Evolutionary conservation across 495 filamentous ascomycete species (phyloP).

Genomic region (Poronia punctata): DNA sequence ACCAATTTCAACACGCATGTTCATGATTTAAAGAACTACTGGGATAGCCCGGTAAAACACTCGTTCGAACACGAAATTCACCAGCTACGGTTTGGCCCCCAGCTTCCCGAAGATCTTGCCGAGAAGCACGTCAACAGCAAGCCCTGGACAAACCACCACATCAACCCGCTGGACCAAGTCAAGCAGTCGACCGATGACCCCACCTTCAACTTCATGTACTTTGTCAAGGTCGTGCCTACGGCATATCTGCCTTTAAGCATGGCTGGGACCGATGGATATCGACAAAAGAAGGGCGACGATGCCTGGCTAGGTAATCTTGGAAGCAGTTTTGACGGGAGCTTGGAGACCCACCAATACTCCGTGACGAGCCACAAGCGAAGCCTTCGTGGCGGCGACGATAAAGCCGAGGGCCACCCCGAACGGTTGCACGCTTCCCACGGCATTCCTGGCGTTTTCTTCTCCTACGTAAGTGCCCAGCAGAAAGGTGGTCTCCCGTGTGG

Average conservation of each 20-base stretch:
- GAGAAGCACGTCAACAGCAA: constrained; percentile 48
- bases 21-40: constrained; percentile 92
- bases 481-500: background rate
- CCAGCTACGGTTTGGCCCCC: constrained; percentile 84
- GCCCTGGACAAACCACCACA: constrained; percentile 82
- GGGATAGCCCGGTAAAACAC: constrained; percentile 63
- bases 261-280: constrained; percentile 37
- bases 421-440: constrained; percentile 80
- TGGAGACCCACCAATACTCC: constrained; percentile 97
- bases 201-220: constrained; percentile 97
- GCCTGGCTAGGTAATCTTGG: constrained; percentile 59
- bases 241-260: constrained; percentile 88
- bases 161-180: constrained; percentile 85
- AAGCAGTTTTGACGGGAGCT: constrained; percentile 59
- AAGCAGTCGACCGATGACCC: constrained; percentile 70
- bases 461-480: constrained; percentile 61
- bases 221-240: constrained; percentile 94
- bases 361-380: constrained; percentile 93
- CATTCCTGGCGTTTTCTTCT: constrained; percentile 97
- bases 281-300: constrained; percentile 45
- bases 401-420: constrained; percentile 80
- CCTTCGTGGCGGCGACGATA: constrained; percentile 71
- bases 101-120: constrained; percentile 70
- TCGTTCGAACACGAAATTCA: constrained; percentile 90
- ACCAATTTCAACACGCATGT: constrained; percentile 93